Evolutionary conservation across 495 filamentous ascomycete genomes (phyloP).

Genomic region (Friedmanniomyces endolithicus): DNA sequence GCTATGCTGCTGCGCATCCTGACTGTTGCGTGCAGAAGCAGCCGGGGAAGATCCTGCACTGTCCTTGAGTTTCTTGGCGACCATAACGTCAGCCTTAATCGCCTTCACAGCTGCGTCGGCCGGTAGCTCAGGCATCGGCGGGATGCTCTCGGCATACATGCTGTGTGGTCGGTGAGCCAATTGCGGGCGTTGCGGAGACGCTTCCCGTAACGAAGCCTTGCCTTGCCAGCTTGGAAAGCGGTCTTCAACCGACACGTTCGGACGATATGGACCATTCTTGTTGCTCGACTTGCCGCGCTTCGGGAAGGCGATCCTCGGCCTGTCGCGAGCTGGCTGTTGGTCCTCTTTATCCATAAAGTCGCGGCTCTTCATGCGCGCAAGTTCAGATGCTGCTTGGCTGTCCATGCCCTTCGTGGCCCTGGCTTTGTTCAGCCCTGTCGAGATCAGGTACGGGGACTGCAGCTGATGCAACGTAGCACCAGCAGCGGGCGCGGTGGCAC

Average conservation of each 20-base stretch:
- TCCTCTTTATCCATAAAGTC: conserved; percentile 15
- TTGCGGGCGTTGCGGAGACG: not conserved
- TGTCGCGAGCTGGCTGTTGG: not conserved
- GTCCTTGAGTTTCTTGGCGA: conserved; percentile 13
- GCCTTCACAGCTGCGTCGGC: conserved; percentile 12
- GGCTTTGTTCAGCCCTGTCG: conserved; percentile 12
- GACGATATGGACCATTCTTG: not conserved
- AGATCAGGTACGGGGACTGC: conserved; percentile 16
- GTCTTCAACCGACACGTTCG: conserved; percentile 4
- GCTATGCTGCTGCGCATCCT: not conserved
- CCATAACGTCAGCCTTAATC: conserved; percentile 6
- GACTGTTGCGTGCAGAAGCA: conserved; percentile 8
- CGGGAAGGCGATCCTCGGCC: conserved; percentile 4
- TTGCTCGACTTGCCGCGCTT: not conserved
- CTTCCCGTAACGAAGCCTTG: not conserved
- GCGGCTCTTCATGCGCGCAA: conserved; percentile 30
- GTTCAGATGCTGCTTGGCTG: conserved; percentile 26
- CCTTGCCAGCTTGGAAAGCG: conserved; percentile 5
- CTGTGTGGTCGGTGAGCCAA: not conserved
- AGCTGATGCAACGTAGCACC: conserved; percentile 5
- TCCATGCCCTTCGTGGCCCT: conserved; percentile 28
- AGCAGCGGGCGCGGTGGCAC: not conserved
- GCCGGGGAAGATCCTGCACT: conserved; percentile 2
- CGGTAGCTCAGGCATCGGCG: conserved; percentile 18
- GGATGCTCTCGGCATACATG: conserved; percentile 17